phyloP scores from a whole-genome alignment of 768 basidiomycete genomes.

The Dacryopinax primogenitus region DNA sequence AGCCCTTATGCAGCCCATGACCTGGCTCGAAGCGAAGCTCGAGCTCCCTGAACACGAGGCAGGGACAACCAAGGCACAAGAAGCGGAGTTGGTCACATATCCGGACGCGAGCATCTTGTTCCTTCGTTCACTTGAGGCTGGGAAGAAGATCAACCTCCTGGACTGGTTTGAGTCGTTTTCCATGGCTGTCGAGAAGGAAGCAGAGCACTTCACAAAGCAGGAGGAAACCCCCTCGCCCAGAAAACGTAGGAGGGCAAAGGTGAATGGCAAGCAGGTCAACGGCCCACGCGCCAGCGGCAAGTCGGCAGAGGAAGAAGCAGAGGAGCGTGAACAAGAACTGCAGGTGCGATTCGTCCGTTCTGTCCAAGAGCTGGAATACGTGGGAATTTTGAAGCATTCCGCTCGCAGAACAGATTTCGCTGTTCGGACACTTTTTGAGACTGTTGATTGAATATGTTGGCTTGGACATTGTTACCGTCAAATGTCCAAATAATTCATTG shows the following conservation, averaged over 20 bases:
- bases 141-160: conserved; percentile 71
- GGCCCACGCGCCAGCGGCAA: conserved; percentile 23
- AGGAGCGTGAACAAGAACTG: conserved; percentile 36
- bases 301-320: conserved; percentile 19
- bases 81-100: background rate
- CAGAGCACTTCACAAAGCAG: conserved; percentile 17
- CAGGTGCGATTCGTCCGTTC: conserved; percentile 71
- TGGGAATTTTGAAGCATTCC: conserved; percentile 70
- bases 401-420: conserved; percentile 69
- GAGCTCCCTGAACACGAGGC: conserved; percentile 14
- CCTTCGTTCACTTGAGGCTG: conserved; percentile 61
- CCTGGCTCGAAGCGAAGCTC: conserved; percentile 28
- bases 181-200: conserved; percentile 49
- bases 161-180: conserved; percentile 80
- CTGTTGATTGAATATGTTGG: conserved; percentile 7
- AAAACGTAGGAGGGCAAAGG: conserved; percentile 39
- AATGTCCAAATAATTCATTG: too few relatives aligned
- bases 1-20: conserved; percentile 47
- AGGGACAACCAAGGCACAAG: conserved; percentile 27
- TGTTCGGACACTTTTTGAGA: conserved; percentile 51
- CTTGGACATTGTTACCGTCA: too few relatives aligned
- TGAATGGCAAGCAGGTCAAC: conserved; percentile 23
- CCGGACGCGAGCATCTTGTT: conserved; percentile 71
- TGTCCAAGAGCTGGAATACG: conserved; percentile 66
- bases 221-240: conserved; percentile 19